Base-by-base conservation (phyloP, 2,329 filamentous ascomycete species). In the Colletotrichum sp. region DNA sequence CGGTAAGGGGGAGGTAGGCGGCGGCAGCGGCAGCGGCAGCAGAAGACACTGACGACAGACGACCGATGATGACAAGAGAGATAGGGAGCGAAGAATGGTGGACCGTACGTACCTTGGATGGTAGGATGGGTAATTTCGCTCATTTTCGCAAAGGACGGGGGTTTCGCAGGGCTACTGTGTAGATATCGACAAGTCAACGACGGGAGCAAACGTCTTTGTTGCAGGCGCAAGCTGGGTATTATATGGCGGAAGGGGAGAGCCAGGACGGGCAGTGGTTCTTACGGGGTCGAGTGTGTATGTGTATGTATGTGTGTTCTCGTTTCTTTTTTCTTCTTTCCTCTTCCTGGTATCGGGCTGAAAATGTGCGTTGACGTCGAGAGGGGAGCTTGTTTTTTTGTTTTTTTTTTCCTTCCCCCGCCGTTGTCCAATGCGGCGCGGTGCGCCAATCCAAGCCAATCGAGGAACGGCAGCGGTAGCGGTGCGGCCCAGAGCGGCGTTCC, bases 51-150 rank as follows among this genome's bases (percentile, higher is more conserved):
- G 59, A 62, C 21, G 16, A 29, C 31, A 21, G 36, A 34, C n/a
- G 38, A 29, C 59, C 16, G 36, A 29, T 31, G 21, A 61, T 61
- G 70, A 54, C 62, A 68, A 59, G 36, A 38, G 33, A 63, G 21
- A 55, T 36, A 58, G 29, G 27, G 29, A 69, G n/a, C 24, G 55
- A 47, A 24, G 38, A 74, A 70, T 43, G 51, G 68, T 66, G 69
- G 70, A 64, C 65, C 70, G 34, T 34, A 86, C 87, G 76, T 85
- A 90, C 89, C 88, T 84, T 90, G 85, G 84, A 90, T 90, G 81
- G 89, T 91, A 79, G 83, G 82, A 84, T 91, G 89, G 72, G 85
- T 85, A 79, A 90, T 88, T 78, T 90, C 89, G 77, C 85, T 84
- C 88, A 89, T 90, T 78, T 82, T 84, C 74, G 63, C 59, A 74